phyloP scores from a whole-genome alignment of 371 early-diverging fungal species.

The Apophysomyces variabilis region DNA sequence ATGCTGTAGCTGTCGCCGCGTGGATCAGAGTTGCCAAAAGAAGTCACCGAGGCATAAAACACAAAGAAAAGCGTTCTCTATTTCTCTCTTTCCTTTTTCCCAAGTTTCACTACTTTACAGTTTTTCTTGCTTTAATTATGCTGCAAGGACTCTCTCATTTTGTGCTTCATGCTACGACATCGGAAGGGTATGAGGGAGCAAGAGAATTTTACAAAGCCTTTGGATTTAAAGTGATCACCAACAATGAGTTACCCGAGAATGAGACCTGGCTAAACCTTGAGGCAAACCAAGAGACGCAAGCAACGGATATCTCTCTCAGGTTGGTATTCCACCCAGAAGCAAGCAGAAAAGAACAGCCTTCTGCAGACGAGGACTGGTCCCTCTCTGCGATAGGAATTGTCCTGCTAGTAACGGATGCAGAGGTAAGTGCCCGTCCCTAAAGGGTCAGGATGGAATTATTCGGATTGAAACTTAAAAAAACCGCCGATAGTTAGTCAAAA shows the following conservation, averaged over 20 bases:
- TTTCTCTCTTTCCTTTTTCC: too few species aligned
- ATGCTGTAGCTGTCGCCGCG: too few species aligned
- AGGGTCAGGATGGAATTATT: neutral
- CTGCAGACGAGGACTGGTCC: conserved; percentile 35
- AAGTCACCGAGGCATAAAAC: too few species aligned
- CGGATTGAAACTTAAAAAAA: neutral
- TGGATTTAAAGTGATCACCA: conserved; percentile 53
- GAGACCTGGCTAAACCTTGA: conserved; percentile 50
- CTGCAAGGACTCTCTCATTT: conserved; percentile 62
- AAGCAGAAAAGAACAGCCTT: conserved; percentile 14
- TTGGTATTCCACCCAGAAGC: conserved; percentile 32
- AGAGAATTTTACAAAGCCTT: conserved; percentile 60
- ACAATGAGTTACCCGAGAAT: conserved; percentile 30
- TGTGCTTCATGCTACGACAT: conserved; percentile 51
- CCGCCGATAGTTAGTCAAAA: conserved; percentile 32
- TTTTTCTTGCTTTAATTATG: conserved; percentile 14
- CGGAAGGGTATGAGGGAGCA: conserved; percentile 36
- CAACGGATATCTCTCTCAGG: conserved; percentile 47
- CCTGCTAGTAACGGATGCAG: conserved; percentile 28
- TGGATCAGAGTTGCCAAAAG: too few species aligned
- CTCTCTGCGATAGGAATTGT: conserved; percentile 36
- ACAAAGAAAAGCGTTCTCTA: too few species aligned
- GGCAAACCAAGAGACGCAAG: conserved; percentile 19
- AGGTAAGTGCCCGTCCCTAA: conserved; percentile 24
- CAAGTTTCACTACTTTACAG: too few species aligned